A percentile compares a stretch with the other conserved stretches of the same genome.
phyloP scores from a whole-genome alignment of 2,329 filamentous ascomycete species.

The Raffaelea albimanens region DNA sequence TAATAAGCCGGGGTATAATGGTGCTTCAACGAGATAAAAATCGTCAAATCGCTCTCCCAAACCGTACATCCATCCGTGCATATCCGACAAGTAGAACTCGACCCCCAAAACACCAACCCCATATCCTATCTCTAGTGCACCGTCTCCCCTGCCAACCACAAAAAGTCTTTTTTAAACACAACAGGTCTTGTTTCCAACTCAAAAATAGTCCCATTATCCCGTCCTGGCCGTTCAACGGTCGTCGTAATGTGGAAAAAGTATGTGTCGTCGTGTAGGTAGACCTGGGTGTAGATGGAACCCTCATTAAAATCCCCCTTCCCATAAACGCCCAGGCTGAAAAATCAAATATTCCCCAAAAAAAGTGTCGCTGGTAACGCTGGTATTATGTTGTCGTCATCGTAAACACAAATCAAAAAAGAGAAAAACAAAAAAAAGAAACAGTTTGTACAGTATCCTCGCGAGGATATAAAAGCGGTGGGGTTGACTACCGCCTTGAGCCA shows the following conservation, averaged over 20 bases:
- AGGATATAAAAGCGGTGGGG: no score
- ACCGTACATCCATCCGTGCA: not conserved
- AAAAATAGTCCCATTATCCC: no score
- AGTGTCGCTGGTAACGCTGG: not conserved
- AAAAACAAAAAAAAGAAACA: not conserved
- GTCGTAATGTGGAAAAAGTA: not conserved
- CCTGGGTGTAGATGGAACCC: no score
- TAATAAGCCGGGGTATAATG: constrained; percentile 8
- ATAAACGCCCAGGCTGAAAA: not conserved
- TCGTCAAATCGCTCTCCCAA: not conserved
- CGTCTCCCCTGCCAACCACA: not conserved
- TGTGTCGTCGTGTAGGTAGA: no score
- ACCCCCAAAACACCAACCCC: no score
- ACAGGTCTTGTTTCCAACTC: no score
- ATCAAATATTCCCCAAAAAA: not conserved
- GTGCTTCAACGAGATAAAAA: constrained; percentile 1
- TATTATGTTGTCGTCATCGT: not conserved
- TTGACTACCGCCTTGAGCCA: not conserved
- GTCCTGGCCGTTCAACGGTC: not conserved
- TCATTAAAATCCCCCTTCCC: no score
- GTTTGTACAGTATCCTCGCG: no score
- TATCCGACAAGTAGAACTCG: no score
- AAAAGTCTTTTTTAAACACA: no score
- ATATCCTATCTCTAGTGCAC: not conserved
- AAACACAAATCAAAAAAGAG: not conserved